phyloP scores from a whole-genome alignment of 441 rosid species.

The Manihot esculenta region DNA sequence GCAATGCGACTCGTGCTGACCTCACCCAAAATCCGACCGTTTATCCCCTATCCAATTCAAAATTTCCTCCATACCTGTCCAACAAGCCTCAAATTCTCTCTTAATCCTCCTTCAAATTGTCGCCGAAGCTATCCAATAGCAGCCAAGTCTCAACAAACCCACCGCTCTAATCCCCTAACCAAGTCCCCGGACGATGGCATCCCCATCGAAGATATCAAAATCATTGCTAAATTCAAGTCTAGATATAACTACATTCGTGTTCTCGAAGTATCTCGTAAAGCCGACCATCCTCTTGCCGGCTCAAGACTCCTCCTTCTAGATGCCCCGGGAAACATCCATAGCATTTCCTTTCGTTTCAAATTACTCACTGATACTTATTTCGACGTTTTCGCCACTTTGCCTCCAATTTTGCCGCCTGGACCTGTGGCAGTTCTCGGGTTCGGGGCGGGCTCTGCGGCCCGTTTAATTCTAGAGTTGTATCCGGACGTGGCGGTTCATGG shows the following conservation, averaged over 20 bases:
- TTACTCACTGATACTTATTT: slow-evolving; percentile 66
- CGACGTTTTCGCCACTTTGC: slow-evolving; percentile 79
- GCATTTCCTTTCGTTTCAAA: slow-evolving; percentile 68
- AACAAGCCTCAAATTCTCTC: slow-evolving; percentile 15
- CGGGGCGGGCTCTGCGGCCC: slow-evolving; percentile 82
- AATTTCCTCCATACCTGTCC: slow-evolving; percentile 19
- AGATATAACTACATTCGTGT: slow-evolving; percentile 82
- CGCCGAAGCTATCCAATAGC: slow-evolving; percentile 9
- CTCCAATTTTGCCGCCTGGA: slow-evolving; percentile 70
- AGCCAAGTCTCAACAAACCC: slow-evolving; percentile 21
- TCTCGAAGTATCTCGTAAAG: slow-evolving; percentile 60
- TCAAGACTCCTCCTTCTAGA: slow-evolving; percentile 89
- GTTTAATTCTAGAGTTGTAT: slow-evolving; percentile 70
- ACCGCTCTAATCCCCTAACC: slow-evolving; percentile 11
- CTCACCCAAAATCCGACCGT: slow-evolving; percentile 24
- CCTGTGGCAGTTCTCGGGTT: slow-evolving; percentile 79
- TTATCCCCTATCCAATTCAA: slow-evolving; percentile 22
- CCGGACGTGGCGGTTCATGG: slow-evolving; percentile 61
- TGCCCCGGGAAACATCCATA: slow-evolving; percentile 86
- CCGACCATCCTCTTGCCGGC: slow-evolving; percentile 81
- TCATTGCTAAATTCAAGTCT: slow-evolving; percentile 73
- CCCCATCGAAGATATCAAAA: slow-evolving; percentile 62
- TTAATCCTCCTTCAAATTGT: slow-evolving; percentile 1
- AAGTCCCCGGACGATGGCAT: slow-evolving; percentile 55
- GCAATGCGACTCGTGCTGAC: background rate